Evolutionary conservation across 148 eudicot genomes (phyloP), one percentile per base, ranked within the genome.

Genomic region (Polygonum aviculare): DNA sequence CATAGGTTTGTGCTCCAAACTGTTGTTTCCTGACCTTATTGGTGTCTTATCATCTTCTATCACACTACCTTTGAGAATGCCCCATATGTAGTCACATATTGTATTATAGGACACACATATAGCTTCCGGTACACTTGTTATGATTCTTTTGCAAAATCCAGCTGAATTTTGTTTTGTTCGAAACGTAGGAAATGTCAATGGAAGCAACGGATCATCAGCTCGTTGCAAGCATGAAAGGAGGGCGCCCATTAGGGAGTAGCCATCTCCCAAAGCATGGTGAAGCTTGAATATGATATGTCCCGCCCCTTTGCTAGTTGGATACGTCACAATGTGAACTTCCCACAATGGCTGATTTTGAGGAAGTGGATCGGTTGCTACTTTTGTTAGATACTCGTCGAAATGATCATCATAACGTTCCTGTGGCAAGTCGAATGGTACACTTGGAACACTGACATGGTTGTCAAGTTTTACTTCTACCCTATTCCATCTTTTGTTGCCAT

Each of bases 231-330:
- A 91, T 19, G 98, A 93, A 39, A 93, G 93, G 41, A 93, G 97
- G 14, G 97, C 94, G 1, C 98, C 97, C 98, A 93, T 93, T 0
- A 93, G 67, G 8, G 97, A 91, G 77, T 81, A 93, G 3, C 98
- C 98, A 39, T 93, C 94, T 1, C 98, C 98, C 2, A 91, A 82
- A 3, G 94, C 86, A 72, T 93, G 98, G 75, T 93, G 98, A 44
- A 93, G 90, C 85, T 91, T 93, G 80, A 93, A 88, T 21, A 91
- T 77, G 1, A 90, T 12, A 33, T 76, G 72, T 18, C 93, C 97
- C 2, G 91, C 85, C 18, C 93, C 90, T 22, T 83, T 86, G 51
- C 78, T 91, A 6, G 98, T 94, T 2, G 89, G 94, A 77, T 87
- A 87, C 60, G 88, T 88, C 33, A 87, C 15, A 7, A 94, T 19